Base-by-base conservation (phyloP, 2,329 filamentous ascomycete species). In the Colletotrichum camelliae region DNA sequence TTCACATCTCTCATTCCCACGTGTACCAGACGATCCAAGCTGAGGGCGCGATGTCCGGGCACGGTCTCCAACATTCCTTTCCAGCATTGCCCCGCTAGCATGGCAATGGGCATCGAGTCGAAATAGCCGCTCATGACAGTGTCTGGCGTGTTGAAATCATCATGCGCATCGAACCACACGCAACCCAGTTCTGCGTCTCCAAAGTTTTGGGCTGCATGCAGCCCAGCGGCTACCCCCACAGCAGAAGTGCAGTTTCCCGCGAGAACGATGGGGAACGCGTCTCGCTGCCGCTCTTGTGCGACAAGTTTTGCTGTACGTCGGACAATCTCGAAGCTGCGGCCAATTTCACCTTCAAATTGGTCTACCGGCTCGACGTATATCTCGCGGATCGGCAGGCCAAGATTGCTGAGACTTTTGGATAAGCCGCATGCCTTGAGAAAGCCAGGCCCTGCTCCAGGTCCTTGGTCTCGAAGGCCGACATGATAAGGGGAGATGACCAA, bases 81-180 rank as follows among this genome's bases (percentile, higher is more conserved):
- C 79, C 79, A 83, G 37, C 79, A 81, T 43, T 77, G 64, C 4
- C 80, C 80, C 5, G 68, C 79, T 7, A 81, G 70, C 78, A 81
- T 81, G 4, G 80, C 79, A 8, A 81, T 78, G n/a, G 77, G 67
- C 79, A 81, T 81, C 2, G 80, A 81, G 67, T 81, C 80, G n/a
- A 81, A 75, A 68, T 81, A 81, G 4, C 80, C 80, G 29, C 80
- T 81, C 9, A 58, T 35, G 21, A 81, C 52, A 13, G 67, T 77
- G 21, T 81, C 79, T 5, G 79, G 80, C 1, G 83, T 83, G 52
- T 80, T 79, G 43, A 21, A 21, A 52, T 52, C n/a, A 48, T 48
- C 43, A 52, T 52, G 43, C 43, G n/a, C 43, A 52, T 52, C 43
- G 43, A 52, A 21, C 43, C 43, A 52, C 43, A 52, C 18, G 43